Evolutionary conservation across 129 eudicot genomes (phyloP), one percentile per base, ranked within the genome.

Genomic region (Artemisia tridentata): DNA sequence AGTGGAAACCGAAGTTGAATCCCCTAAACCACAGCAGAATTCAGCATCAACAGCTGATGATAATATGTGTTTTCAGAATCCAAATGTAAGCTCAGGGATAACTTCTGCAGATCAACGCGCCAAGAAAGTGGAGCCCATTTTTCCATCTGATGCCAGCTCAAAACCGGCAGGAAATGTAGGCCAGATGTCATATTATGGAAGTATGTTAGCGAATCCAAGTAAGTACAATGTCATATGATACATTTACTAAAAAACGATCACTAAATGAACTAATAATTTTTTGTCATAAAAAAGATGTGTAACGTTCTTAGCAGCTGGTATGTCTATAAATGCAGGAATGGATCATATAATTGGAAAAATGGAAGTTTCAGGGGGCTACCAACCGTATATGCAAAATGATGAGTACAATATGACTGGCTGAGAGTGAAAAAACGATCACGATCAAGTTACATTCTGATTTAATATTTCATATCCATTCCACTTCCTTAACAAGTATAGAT

Each of bases 1-100:
- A 79, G 86, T 92, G 27, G 97, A 90, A 67, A 91, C 85, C 16
- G 99, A 90, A 46, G 96, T 84, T 17, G 99, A 90, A 56, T 93
- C 99, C 17, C 87, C 98, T 16, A 87, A 81, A 19, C 76, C 84
- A 4, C 90, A 80, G 65, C 82, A 75, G 41, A 71, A 83, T 47
- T 63, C 84, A 21, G 81, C 72, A 76, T 79, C 90, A 57, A 86
- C 83, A 66, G 80, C 88, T 3, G 88, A 88, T 41, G 93, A 88
- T 75, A 77, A 77, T 29, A 67, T 82, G 72, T 81, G 96, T 82
- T 88, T 72, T 67, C 88, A 86, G 59, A 84, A 81, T 57, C 80
- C 86, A 21, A 89, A 88, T 72, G 80, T 69, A 18, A 79, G 85
- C 68, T 80, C 90, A 0, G 80, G 71, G 16, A 80, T 86, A 81